A percentile compares a stretch with the other conserved stretches of the same genome.
Evolutionary conservation across 2,329 filamentous ascomycete genomes (phyloP).

Genomic region (Aspergillus sojae): DNA sequence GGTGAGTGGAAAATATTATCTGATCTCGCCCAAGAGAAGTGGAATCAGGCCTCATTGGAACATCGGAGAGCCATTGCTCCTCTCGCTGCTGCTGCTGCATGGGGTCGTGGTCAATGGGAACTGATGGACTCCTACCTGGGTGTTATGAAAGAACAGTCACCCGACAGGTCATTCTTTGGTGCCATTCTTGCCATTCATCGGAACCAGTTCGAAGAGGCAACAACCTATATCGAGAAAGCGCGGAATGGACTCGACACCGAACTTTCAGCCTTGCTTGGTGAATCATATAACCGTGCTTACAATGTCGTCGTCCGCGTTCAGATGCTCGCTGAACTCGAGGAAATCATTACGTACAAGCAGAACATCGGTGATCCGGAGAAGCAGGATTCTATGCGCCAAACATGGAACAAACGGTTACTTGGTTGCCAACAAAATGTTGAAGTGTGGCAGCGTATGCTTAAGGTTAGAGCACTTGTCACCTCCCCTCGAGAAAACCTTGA

Average conservation of each 20-base stretch:
- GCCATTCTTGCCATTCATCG: constrained; percentile 93
- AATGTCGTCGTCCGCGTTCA: constrained; percentile 97
- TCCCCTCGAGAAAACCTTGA: constrained; percentile 91
- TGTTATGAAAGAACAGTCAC: constrained; percentile 91
- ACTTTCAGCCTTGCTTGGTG: constrained; percentile 91
- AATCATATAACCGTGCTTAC: constrained; percentile 97
- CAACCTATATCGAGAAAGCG: constrained; percentile 86
- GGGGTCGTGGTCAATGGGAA: constrained; percentile 96
- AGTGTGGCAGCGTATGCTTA: constrained; percentile 97
- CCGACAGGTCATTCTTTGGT: constrained; percentile 95
- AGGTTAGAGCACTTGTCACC: constrained; percentile 89
- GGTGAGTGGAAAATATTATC: constrained; percentile 97
- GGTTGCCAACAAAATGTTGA: constrained; percentile 97
- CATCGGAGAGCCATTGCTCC: constrained; percentile 90
- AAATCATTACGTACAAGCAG: constrained; percentile 98
- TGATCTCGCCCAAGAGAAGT: constrained; percentile 85
- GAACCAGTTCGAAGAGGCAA: constrained; percentile 90
- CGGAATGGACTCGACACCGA: constrained; percentile 94
- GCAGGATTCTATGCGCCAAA: constrained; percentile 85
- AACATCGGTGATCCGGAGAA: constrained; percentile 77
- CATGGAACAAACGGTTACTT: constrained; percentile 93
- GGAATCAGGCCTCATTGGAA: constrained; percentile 85
- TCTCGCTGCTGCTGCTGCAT: constrained; percentile 90
- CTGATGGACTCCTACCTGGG: constrained; percentile 96
- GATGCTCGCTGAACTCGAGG: constrained; percentile 97